Base-by-base conservation (phyloP, 2,329 filamentous ascomycete species). In the Penicillium sp. region DNA sequence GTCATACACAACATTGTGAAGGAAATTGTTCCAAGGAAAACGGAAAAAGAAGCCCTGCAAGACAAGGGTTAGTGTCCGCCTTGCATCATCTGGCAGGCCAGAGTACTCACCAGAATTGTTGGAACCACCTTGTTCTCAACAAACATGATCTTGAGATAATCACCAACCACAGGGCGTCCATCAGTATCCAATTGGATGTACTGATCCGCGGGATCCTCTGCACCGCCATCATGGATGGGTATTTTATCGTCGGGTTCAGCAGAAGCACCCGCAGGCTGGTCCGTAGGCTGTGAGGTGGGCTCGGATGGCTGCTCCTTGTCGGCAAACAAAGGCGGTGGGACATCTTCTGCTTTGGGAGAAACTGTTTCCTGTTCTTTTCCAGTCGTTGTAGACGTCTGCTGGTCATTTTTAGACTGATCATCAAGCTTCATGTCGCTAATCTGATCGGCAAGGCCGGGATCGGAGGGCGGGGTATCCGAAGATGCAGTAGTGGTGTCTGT, bases 21-120 rank as follows among this genome's bases (percentile, higher is more conserved):
- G 75, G 60, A 98, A 98, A 64, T 98, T 98, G 66, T 98, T 98
- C 92, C 92, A 98, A 1, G 92, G 90, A 57, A 96, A 98, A 42
- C 84, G 80, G 71, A 98, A 98, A 69, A 98, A 98, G 71, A 96
- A 96, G 40, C 88, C 85, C 87, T 93, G 48, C 8, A 41, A 18
- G 13, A 13, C 15, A 33, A 22, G 17, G 45, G 26, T n/a, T 5
- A 36, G 18, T 22, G 9, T 4, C 7, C 4, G 17, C 2, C n/a
- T 9, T 3, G 12, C 25, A n/a, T 6, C 25, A 5, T 11, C 25
- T 4, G 12, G n/a, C n/a, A 11, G 29, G 8, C 2, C 5, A 20
- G 12, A 13, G 9, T n/a, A 68, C 83, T 75, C 74, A 94, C 88
- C 61, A 98, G 68, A 55, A 98, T 96, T 2, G 88, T 95, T 17